Percentiles rank a stretch among this genome's conserved stretches.
Conservation (phyloP, 2,329 filamentous ascomycete species). For the Colletotrichum lindemuthianum region DNA sequence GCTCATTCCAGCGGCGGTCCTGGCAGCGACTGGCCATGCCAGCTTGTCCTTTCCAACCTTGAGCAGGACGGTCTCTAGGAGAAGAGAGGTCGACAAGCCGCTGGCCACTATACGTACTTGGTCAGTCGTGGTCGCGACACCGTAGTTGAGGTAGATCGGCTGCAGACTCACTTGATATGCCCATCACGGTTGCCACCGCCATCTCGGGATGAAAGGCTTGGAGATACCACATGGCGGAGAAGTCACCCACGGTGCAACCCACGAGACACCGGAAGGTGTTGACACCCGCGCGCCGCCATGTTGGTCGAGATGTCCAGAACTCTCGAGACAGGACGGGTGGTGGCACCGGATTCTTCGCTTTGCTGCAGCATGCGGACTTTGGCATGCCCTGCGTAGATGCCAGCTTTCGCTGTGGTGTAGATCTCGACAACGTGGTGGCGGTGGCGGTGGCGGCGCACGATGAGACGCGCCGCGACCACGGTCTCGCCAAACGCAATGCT, state of each 20-base stretch:
- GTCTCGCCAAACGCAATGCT: no score
- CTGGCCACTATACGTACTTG: slow-evolving; percentile 54
- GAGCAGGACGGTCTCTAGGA: slow-evolving; percentile 63
- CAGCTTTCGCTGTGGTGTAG: background rate
- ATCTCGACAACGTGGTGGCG: background rate
- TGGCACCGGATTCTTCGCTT: background rate
- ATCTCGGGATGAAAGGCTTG: slow-evolving; percentile 58
- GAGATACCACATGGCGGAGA: slow-evolving; percentile 64
- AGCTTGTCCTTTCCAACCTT: slow-evolving; percentile 58
- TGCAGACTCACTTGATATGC: slow-evolving; percentile 55
- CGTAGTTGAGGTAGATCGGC: background rate
- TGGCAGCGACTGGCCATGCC: slow-evolving; percentile 56
- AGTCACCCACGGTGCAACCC: slow-evolving; percentile 66
- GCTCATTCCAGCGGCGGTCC: slow-evolving; percentile 67
- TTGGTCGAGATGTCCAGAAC: slow-evolving; percentile 47
- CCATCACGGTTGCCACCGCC: slow-evolving; percentile 61
- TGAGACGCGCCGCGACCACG: no score
- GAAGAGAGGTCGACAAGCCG: slow-evolving; percentile 61
- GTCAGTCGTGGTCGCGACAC: background rate
- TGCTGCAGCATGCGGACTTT: slow-evolving; percentile 9
- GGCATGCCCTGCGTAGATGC: background rate
- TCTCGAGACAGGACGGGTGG: background rate
- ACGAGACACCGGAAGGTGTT: slow-evolving; percentile 66
- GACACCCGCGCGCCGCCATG: slow-evolving; percentile 61
- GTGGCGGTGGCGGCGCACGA: no score